phyloP scores from a whole-genome alignment of 1,284 basidiomycete genomes.

The Vanrija sp. region DNA sequence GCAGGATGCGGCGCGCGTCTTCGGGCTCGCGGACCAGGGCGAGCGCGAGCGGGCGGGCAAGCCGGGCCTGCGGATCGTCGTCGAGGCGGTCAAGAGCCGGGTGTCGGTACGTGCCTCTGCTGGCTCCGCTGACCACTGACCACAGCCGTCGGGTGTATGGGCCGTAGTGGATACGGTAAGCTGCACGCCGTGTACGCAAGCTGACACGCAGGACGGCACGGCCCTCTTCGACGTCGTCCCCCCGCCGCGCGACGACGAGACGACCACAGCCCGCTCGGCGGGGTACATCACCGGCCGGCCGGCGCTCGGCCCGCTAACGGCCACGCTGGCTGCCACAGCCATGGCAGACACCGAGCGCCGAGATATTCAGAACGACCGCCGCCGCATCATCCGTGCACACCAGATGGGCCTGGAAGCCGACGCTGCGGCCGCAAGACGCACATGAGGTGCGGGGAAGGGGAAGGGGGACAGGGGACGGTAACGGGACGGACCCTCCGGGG shows the following conservation, averaged over 20 bases:
- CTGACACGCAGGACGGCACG: slow-evolving; percentile 35
- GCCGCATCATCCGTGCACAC: not conserved
- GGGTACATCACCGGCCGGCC: slow-evolving; percentile 33
- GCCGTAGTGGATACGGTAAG: slow-evolving; percentile 46
- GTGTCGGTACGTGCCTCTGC: slow-evolving; percentile 29
- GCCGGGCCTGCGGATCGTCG: slow-evolving; percentile 36
- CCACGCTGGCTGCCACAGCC: slow-evolving; percentile 22
- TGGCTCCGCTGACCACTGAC: not conserved
- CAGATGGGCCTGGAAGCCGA: not conserved
- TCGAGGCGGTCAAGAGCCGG: slow-evolving; percentile 45
- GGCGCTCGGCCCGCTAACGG: slow-evolving; percentile 23
- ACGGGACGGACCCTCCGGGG: too few relatives aligned
- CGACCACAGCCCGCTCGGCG: slow-evolving; percentile 26
- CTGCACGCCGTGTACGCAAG: not conserved
- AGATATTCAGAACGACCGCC: too few relatives aligned
- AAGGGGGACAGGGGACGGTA: too few relatives aligned
- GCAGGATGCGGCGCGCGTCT: slow-evolving; percentile 42
- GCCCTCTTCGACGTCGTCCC: slow-evolving; percentile 32
- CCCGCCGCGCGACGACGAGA: slow-evolving; percentile 30
- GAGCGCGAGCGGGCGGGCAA: slow-evolving; percentile 34
- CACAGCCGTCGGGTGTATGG: slow-evolving; percentile 38
- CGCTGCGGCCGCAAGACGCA: not conserved
- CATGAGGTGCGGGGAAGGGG: too few relatives aligned
- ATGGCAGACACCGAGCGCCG: too few relatives aligned
- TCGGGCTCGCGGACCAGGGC: slow-evolving; percentile 39